A percentile compares a stretch with the other conserved stretches of the same genome.
Evolutionary conservation across 2,329 filamentous ascomycete genomes (phyloP).

Genomic region (Teratosphaeriaceae sp.): DNA sequence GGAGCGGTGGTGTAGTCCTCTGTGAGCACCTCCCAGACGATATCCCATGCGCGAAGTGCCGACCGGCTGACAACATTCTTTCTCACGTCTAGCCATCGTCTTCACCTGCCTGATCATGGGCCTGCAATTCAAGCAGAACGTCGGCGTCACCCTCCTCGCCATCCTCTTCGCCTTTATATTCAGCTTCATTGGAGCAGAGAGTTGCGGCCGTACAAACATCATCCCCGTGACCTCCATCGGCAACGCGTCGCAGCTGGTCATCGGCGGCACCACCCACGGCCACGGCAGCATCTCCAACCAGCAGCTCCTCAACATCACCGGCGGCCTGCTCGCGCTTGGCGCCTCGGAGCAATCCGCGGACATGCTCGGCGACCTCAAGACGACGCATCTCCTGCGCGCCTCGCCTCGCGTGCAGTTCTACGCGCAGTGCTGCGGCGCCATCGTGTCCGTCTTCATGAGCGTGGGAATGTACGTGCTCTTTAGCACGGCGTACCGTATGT

Average conservation of each 20-base stretch:
- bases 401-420: constrained; percentile 58
- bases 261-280: constrained; percentile 52
- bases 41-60: too few species aligned
- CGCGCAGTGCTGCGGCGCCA: constrained; percentile 55
- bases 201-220: constrained; percentile 47
- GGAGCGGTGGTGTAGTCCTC: constrained; percentile 40
- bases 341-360: constrained; percentile 33
- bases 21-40: too few species aligned
- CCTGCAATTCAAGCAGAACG: constrained; percentile 48
- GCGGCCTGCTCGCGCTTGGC: constrained; percentile 39
- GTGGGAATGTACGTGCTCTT: constrained; percentile 60
- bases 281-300: constrained; percentile 44
- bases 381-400: constrained; percentile 57
- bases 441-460: constrained; percentile 56
- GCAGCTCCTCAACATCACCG: constrained; percentile 57
- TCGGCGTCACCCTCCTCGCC: constrained; percentile 50
- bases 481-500: constrained; percentile 54
- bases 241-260: constrained; percentile 60
- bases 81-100: constrained; percentile 32
- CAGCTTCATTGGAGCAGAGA: constrained; percentile 52
- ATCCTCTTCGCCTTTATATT: constrained; percentile 51
- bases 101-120: constrained; percentile 45
- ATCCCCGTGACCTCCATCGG: constrained; percentile 57
- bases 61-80: neutral
- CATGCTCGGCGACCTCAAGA: constrained; percentile 57